A percentile compares a stretch with the other conserved stretches of the same genome.
Evolutionary conservation across 768 basidiomycete genomes (phyloP).

Genomic region (Tylopilus subfusipes): DNA sequence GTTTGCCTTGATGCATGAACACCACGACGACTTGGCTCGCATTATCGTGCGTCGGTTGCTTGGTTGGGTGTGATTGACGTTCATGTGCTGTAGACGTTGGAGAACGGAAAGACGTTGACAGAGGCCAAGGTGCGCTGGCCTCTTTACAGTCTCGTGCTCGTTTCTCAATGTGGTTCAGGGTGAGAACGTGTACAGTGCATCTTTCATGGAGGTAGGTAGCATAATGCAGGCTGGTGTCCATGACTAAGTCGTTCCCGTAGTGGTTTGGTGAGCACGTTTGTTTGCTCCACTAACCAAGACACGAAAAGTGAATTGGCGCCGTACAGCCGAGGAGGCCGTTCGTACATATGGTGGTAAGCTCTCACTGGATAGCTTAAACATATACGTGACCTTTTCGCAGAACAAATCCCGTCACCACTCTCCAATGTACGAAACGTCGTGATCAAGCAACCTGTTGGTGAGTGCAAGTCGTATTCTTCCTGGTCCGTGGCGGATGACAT

Average conservation of each 20-base stretch:
- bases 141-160: neutral
- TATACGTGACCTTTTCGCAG: constrained; percentile 34
- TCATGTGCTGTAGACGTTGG: constrained; percentile 61
- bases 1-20: constrained; percentile 71
- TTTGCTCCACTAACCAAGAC: neutral
- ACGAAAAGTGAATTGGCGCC: neutral
- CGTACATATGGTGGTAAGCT: constrained; percentile 80
- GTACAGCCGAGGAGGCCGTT: constrained; percentile 84
- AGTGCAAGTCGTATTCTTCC: constrained; percentile 40
- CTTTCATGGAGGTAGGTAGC: constrained; percentile 68
- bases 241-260: constrained; percentile 35
- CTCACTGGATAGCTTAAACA: neutral
- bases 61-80: neutral
- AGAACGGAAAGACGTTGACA: constrained; percentile 89
- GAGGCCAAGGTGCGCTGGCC: constrained; percentile 65
- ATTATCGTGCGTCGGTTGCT: constrained; percentile 61
- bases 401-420: constrained; percentile 77
- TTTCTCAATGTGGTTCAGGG: constrained; percentile 40
- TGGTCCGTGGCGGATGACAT: neutral
- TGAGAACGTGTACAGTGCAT: constrained; percentile 82
- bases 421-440: constrained; percentile 75
- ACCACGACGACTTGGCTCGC: constrained; percentile 82
- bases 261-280: constrained; percentile 64
- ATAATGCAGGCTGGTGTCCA: neutral
- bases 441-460: constrained; percentile 90